Percentiles rank a stretch among this genome's conserved stretches.
phyloP scores from a whole-genome alignment of 176 grass and related monocot species.

The Panicum miliaceum region DNA sequence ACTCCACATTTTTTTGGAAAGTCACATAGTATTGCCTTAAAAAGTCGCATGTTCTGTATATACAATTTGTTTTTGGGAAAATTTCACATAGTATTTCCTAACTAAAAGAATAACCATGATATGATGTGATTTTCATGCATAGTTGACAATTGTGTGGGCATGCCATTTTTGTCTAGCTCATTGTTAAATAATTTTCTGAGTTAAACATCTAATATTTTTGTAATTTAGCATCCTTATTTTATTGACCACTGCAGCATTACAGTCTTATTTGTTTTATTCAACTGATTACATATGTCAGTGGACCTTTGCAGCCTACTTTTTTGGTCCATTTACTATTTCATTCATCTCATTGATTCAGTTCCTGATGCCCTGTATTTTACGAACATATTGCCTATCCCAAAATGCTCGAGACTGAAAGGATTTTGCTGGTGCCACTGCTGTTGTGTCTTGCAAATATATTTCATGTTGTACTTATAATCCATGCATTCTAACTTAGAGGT shows the following conservation, averaged over 20 bases:
- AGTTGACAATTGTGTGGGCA: not conserved
- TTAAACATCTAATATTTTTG: not conserved
- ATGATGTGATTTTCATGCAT: not conserved
- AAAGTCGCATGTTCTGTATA: not conserved
- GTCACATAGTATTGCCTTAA: too few species aligned
- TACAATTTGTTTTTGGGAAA: not conserved
- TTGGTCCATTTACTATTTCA: not conserved
- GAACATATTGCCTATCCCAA: not conserved
- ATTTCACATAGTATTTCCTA: not conserved
- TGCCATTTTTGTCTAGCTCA: slow-evolving; percentile 1
- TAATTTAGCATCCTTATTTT: slow-evolving; percentile 12
- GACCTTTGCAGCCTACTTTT: slow-evolving; percentile 17
- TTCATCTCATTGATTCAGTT: slow-evolving; percentile 30
- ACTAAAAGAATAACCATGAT: not conserved
- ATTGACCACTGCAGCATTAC: slow-evolving; percentile 11
- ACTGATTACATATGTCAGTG: slow-evolving; percentile 17
- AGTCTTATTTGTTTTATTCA: slow-evolving; percentile 23
- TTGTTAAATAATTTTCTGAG: not conserved
- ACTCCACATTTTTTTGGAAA: too few species aligned
- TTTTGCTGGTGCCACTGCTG: not conserved
- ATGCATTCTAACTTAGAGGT: not conserved
- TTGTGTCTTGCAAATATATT: slow-evolving; percentile 2
- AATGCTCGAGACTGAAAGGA: slow-evolving; percentile 1
- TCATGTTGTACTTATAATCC: not conserved
- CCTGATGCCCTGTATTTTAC: slow-evolving; percentile 1